Base-by-base conservation (phyloP, 192 early-diverging fungal species). In the Coemansia sp. region DNA sequence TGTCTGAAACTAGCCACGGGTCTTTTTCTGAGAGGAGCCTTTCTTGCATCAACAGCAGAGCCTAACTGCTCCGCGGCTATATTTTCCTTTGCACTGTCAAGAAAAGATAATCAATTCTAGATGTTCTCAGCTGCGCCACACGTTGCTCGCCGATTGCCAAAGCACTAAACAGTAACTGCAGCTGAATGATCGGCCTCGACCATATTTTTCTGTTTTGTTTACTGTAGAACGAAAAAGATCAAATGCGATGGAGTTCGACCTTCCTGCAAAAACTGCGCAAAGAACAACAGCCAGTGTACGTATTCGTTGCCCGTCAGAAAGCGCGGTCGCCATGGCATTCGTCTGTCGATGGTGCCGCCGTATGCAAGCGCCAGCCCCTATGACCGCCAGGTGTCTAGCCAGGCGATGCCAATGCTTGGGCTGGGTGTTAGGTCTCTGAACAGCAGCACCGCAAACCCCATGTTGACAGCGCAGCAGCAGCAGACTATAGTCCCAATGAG, bases 201-300 rank as follows among this genome's bases (percentile, higher is more conserved):
- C 10, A 43, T 43, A 13, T 43, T 50, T 11, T 13, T 50, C 17
- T 46, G 17, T 46, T 46, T 46, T 20, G 3, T n/a, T 46, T 46
- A n/a, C 43, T 61, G 52, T 75, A 76, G 83, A 61, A 74, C 66
- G 41, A 84, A 84, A 45, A 84, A 84, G 53, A 71, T 84, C 11
- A 68, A 69, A 34, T 84, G 83, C 50, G 83, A 84, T 56, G 83
- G 83, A 7, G 58, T 73, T 32, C 74, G 77, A n/a, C 83, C 83
- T 1, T 66, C 71, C 19, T 84, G 83, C 67, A 80, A 80, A 54
- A 84, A 81, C 66, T 84, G 83, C 56, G 25, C 42, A 29, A 79
- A 79, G 40, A 69, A 65, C 60, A 72, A 75, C 25, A 68, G 57
- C 38, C 55, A 58, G 14, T 84, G 83, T 59, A 69, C 65, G 25